These are phyloP conservation scores for Capillidium rhysosporum DNA, from an alignment of 371 early-diverging fungal species.

Conservation along the genomic window DNA sequence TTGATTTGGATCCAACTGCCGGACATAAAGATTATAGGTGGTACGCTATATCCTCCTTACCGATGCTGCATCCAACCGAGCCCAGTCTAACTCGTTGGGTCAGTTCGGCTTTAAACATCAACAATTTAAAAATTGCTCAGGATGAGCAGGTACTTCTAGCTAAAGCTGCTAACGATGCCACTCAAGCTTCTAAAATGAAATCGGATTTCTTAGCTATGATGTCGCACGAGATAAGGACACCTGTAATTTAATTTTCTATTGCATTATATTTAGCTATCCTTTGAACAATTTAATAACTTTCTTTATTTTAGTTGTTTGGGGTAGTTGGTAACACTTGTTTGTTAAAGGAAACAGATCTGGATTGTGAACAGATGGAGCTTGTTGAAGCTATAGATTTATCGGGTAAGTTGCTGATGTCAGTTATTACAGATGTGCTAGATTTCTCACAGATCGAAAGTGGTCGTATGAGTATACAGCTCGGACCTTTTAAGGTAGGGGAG, in stretches of 20 bases:
- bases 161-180: not conserved
- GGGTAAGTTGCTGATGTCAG: not conserved
- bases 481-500: not conserved
- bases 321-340: constrained; percentile 4
- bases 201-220: constrained; percentile 6
- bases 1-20: not conserved
- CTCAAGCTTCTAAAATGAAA: constrained; percentile 2
- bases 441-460: constrained; percentile 4
- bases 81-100: not conserved
- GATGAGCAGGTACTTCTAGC: not conserved
- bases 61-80: not conserved
- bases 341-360: not conserved
- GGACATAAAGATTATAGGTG: not conserved
- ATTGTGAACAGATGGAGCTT: constrained; percentile 1
- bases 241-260: not conserved
- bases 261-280: not conserved
- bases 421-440: constrained; percentile 5
- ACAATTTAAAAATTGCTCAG: not conserved
- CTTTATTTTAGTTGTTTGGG: constrained; percentile 1
- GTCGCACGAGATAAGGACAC: constrained; percentile 7
- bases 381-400: constrained; percentile 2
- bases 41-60: not conserved
- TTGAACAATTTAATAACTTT: not conserved
- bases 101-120: not conserved
- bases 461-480: not conserved